Conservation (phyloP, 768 basidiomycete species). For the Leccinum rimulosum region DNA sequence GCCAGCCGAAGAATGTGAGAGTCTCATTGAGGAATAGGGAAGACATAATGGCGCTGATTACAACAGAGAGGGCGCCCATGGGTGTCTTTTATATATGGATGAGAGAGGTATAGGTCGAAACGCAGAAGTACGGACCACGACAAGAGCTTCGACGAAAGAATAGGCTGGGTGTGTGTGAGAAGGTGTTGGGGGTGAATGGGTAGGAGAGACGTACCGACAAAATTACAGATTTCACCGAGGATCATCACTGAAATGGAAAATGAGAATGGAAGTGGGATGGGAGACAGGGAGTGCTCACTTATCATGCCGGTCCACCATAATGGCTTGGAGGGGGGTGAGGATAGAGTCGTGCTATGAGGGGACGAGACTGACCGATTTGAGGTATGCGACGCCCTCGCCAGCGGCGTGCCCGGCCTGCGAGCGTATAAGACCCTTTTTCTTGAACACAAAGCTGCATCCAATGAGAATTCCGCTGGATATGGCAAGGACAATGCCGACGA, state of each 20-base stretch:
- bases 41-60: conserved; percentile 90
- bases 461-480: conserved; percentile 82
- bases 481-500: conserved; percentile 78
- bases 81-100: conserved; percentile 59
- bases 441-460: conserved; percentile 92
- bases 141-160: conserved; percentile 88
- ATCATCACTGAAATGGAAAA: conserved; percentile 70
- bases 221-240: conserved; percentile 83
- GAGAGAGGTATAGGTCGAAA: conserved; percentile 1
- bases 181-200: background rate
- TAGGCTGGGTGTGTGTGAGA: conserved; percentile 49
- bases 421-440: conserved; percentile 89
- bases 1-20: conserved; percentile 95
- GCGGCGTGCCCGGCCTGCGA: conserved; percentile 77
- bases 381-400: conserved; percentile 89
- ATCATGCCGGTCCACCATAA: conserved; percentile 97
- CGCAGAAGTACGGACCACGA: conserved; percentile 63
- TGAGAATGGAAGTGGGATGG: background rate
- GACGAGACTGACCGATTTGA: conserved; percentile 74
- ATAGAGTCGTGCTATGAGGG: conserved; percentile 5
- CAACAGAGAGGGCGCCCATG: conserved; percentile 93
- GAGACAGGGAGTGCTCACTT: conserved; percentile 37
- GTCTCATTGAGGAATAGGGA: conserved; percentile 92
- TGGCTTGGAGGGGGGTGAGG: conserved; percentile 38
- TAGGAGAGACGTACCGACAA: conserved; percentile 57